These are phyloP conservation scores for Leccinum rimulosum DNA, from an alignment of 768 basidiomycete genomes.

Conservation along the genomic window DNA sequence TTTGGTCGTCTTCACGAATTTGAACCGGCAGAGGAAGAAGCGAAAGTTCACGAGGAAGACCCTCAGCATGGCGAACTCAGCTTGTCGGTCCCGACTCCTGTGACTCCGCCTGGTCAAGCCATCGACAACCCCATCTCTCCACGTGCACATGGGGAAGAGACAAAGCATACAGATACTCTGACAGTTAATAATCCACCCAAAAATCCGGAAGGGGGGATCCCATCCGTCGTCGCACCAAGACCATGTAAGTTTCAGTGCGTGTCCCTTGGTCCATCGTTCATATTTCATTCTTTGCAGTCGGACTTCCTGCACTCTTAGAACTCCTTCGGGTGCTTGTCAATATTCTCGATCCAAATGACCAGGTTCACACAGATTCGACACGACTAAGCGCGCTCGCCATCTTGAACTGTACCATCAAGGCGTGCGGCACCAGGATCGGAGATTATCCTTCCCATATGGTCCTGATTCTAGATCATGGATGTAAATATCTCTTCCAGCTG, in stretches of 20 bases:
- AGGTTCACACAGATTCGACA: conserved; percentile 94
- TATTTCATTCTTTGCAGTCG: conserved; percentile 47
- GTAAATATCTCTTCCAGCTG: conserved; percentile 96
- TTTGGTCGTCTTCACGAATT: conserved; percentile 71
- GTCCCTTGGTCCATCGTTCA: background rate
- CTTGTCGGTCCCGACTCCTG: conserved; percentile 52
- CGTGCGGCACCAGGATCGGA: conserved; percentile 72
- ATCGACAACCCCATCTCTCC: conserved; percentile 13
- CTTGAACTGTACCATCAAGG: conserved; percentile 85
- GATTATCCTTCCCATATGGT: conserved; percentile 73
- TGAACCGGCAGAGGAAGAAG: conserved; percentile 67
- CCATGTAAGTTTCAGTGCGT: conserved; percentile 20
- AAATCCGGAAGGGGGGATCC: conserved; percentile 35
- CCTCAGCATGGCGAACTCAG: conserved; percentile 54
- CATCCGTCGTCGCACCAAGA: conserved; percentile 14
- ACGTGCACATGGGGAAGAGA: conserved; percentile 9
- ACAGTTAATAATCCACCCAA: background rate
- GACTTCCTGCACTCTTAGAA: conserved; percentile 89
- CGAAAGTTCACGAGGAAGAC: conserved; percentile 53
- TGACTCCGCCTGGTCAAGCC: conserved; percentile 22
- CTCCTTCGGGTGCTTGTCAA: conserved; percentile 92
- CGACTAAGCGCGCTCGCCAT: conserved; percentile 85
- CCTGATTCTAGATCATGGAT: conserved; percentile 84
- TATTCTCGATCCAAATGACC: conserved; percentile 91
- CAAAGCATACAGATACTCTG: background rate